These are phyloP conservation scores for Phoma sp. DNA, from an alignment of 2,329 filamentous ascomycete genomes.

Conservation along the genomic window DNA sequence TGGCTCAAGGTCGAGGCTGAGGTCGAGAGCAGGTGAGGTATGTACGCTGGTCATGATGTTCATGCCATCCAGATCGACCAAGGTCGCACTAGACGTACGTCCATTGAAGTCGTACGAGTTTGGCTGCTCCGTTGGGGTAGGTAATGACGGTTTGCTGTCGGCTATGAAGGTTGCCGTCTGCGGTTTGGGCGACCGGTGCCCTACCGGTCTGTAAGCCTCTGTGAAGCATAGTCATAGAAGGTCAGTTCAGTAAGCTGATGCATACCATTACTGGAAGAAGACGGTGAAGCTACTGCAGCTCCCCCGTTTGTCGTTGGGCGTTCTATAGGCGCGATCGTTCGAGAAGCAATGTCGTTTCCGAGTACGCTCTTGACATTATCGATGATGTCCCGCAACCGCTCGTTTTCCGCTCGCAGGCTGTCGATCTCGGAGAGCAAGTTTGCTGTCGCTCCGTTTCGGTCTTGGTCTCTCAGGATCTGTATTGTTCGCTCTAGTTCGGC, in stretches of 20 bases:
- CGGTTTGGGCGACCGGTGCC: constrained; percentile 30
- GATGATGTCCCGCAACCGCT: constrained; percentile 42
- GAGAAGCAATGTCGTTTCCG: constrained; percentile 29
- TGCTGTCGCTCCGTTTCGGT: constrained; percentile 40
- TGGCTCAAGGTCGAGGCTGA: constrained; percentile 24
- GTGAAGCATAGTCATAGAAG: constrained; percentile 6
- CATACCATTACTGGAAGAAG: constrained; percentile 35
- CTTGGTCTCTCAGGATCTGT: constrained; percentile 42
- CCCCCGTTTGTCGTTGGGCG: constrained; percentile 8
- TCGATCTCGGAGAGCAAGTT: constrained; percentile 44
- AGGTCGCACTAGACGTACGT: constrained; percentile 3
- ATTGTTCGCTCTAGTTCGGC: constrained; percentile 47
- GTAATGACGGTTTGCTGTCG: constrained; percentile 23
- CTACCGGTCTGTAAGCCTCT: constrained; percentile 36
- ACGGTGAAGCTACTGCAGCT: constrained; percentile 23
- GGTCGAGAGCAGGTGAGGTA: constrained; percentile 5
- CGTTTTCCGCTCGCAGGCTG: constrained; percentile 41
- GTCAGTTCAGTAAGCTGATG: constrained; percentile 7
- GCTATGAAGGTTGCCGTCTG: constrained; percentile 23
- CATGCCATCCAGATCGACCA: constrained; percentile 45
- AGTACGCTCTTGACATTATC: constrained; percentile 44
- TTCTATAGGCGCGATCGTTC: constrained; percentile 12
- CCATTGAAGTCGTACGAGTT: constrained; percentile 25
- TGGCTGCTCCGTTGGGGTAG: constrained; percentile 15
- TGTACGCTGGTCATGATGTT: constrained; percentile 27